Evolutionary conservation across 1,284 basidiomycete species (phyloP).

Genomic region (Ceratobasidium papillatum): DNA sequence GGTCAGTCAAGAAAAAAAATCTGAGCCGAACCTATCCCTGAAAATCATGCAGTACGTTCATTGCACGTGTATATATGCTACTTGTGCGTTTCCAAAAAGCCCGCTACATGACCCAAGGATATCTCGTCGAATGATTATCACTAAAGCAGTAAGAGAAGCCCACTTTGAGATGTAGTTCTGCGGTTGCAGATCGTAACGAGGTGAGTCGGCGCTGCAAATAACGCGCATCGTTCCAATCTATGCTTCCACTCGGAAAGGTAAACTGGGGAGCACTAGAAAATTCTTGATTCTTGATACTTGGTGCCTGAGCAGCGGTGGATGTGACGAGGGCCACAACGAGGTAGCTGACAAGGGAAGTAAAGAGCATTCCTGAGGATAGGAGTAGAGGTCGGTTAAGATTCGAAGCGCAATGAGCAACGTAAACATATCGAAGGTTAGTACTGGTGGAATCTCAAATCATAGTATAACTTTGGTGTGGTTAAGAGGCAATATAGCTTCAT

Average conservation of each 20-base stretch:
- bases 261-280: neutral
- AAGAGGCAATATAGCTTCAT: too few species aligned
- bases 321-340: neutral
- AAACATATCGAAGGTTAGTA: too few species aligned
- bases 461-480: too few species aligned
- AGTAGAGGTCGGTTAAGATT: constrained; percentile 1
- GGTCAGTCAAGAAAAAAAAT: neutral
- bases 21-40: neutral
- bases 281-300: neutral
- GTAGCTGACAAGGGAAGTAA: neutral
- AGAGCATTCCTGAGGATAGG: neutral
- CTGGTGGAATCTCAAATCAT: too few species aligned
- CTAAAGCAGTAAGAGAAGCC: neutral
- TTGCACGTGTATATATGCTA: constrained; percentile 7
- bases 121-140: neutral
- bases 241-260: neutral
- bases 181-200: neutral
- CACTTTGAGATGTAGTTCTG: neutral
- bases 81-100: neutral
- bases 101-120: neutral
- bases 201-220: constrained; percentile 6
- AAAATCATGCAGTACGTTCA: neutral
- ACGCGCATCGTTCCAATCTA: constrained; percentile 1
- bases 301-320: constrained; percentile 3
- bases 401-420: neutral